Percentiles rank a stretch among this genome's conserved stretches.
Conservation (phyloP, 2,329 filamentous ascomycete genomes). For the Zasmidium citrigriseum region DNA sequence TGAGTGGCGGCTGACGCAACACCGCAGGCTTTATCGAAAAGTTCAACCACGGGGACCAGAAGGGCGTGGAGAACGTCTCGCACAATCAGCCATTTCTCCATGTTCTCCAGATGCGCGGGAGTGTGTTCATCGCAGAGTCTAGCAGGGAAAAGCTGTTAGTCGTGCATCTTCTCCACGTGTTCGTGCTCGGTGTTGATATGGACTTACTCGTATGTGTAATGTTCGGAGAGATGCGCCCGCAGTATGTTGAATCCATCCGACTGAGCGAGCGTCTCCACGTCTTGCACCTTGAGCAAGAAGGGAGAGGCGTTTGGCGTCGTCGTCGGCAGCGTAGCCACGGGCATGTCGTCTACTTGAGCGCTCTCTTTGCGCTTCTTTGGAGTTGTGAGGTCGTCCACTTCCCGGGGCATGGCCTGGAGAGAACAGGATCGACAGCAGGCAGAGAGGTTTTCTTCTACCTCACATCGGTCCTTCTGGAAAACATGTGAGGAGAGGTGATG, state of each 20-base stretch:
- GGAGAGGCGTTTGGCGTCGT: slow-evolving; percentile 37
- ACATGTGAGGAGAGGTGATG: neutral
- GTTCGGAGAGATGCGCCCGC: slow-evolving; percentile 42
- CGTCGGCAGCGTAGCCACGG: slow-evolving; percentile 9
- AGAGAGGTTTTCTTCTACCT: neutral
- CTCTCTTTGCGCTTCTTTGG: neutral
- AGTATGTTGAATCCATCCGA: slow-evolving; percentile 48
- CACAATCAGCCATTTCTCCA: slow-evolving; percentile 52
- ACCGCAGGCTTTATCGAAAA: slow-evolving; percentile 56
- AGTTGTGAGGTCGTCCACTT: neutral
- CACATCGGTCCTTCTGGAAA: slow-evolving; percentile 9
- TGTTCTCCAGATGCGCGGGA: slow-evolving; percentile 33
- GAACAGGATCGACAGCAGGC: neutral
- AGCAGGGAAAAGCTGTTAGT: slow-evolving; percentile 41
- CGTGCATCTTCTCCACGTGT: neutral
- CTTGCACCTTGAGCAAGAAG: slow-evolving; percentile 45
- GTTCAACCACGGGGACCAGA: slow-evolving; percentile 58
- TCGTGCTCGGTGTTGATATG: neutral
- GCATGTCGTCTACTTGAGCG: slow-evolving; percentile 11
- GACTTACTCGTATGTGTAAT: slow-evolving; percentile 40
- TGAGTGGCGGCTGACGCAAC: slow-evolving; percentile 54
- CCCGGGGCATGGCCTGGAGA: neutral
- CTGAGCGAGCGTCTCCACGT: slow-evolving; percentile 40
- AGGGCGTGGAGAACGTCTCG: slow-evolving; percentile 62
- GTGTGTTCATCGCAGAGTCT: slow-evolving; percentile 49